Conservation (phyloP, 768 basidiomycete species). For the Mycena chlorophos region DNA sequence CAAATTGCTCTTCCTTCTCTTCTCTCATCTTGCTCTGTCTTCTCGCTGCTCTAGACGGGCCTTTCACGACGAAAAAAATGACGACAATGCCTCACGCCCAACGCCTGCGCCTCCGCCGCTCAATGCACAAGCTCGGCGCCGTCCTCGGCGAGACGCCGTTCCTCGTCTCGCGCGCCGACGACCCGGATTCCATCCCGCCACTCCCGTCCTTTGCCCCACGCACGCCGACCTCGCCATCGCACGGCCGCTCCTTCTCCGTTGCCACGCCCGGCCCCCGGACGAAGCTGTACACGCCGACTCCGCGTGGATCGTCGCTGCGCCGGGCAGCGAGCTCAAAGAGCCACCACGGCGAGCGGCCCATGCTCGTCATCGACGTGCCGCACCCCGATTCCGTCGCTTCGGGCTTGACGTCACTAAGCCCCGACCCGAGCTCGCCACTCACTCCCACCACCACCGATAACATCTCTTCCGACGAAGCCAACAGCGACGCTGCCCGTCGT, state of each 20-base stretch:
- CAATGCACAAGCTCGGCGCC: slow-evolving; percentile 1
- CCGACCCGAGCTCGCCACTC: not conserved
- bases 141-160: slow-evolving; percentile 2
- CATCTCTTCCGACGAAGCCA: not conserved
- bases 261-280: not conserved
- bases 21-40: too few relatives aligned
- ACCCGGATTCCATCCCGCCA: not conserved
- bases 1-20: too few relatives aligned
- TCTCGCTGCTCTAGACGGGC: too few relatives aligned
- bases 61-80: too few relatives aligned
- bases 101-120: not conserved
- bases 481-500: not conserved
- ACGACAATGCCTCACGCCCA: not conserved
- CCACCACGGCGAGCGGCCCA: not conserved
- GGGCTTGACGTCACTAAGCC: not conserved
- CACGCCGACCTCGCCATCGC: not conserved
- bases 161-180: too few relatives aligned
- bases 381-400: not conserved
- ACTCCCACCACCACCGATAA: not conserved
- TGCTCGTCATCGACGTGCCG: slow-evolving; percentile 1
- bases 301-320: not conserved
- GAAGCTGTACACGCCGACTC: not conserved
- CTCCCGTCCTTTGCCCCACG: too few relatives aligned
- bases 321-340: not conserved
- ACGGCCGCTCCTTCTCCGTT: not conserved